Base-by-base conservation (phyloP, 257 asterid genomes). In the Rubia yunnanensis region DNA sequence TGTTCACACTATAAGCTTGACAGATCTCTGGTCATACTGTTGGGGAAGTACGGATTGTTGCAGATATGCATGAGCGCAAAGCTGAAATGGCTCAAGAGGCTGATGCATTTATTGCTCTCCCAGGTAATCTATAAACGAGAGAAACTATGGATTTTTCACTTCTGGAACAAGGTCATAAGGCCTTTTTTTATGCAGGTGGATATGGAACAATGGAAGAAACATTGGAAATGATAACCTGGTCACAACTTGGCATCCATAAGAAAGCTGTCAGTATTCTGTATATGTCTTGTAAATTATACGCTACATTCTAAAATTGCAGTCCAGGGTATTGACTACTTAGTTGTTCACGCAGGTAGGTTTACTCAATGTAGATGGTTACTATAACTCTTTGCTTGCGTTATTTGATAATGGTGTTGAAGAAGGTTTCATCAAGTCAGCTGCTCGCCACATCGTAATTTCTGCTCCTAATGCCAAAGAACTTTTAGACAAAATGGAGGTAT, bases 161-260 rank as follows among this genome's bases (percentile, higher is more conserved):
- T 46, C 18, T 26, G 18, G 18, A 57, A 60, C 32, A 1, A 32
- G 57, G 34, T 49, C 58, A 65, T 52, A 49, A 36, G 48, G 34
- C 34, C 36, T 35, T 22, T 39, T 56, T 68, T 74, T 77, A 53
- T 56, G 62, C 77, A 94, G 99, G 99, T 63, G 99, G 99, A 66
- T 94, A 88, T 75, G 99, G 99, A 53, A 94, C 99, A 26, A 83
- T 94, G 99, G 99, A 94, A 75, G 99, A 94, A 81, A 63, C 82
- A 20, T 59, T 94, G 76, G 99, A 94, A 80, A 91, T 94, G 98
- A 94, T 94, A 70, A 94, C 99, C 60, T 94, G 99, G 99, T 92
- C 95, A 59, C 96, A 94, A 69, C 95, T 94, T 22, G 99, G 99
- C 69, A 88, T 94, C 81, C 99, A 94, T 70, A 85, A 80, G 66